Evolutionary conservation across 805 yeast genomes (phyloP).

Genomic region (Saturnispora besseyi): DNA sequence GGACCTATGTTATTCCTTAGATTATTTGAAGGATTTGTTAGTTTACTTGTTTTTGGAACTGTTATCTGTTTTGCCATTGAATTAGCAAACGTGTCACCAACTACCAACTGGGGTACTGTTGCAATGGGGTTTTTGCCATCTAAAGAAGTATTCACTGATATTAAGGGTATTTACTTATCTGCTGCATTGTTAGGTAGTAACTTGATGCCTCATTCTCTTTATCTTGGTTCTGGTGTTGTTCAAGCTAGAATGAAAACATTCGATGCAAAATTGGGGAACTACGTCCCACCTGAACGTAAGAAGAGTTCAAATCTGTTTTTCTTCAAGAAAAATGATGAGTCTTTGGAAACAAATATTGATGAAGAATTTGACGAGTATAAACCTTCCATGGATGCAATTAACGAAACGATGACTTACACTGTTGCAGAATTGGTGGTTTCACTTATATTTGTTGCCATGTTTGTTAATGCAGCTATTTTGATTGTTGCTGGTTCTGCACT

Average conservation of each 20-base stretch:
- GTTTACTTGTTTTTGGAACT: constrained; percentile 68
- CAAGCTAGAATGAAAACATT: constrained; percentile 76
- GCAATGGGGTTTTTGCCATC: constrained; percentile 60
- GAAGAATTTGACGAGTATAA: constrained; percentile 34
- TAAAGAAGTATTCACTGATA: constrained; percentile 36
- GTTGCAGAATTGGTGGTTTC: constrained; percentile 78
- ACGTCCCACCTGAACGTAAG: constrained; percentile 27
- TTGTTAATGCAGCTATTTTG: constrained; percentile 82
- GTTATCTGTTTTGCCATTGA: constrained; percentile 80
- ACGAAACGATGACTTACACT: constrained; percentile 70
- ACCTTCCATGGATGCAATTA: constrained; percentile 75
- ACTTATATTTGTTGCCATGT: constrained; percentile 79
- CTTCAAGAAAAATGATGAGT: constrained; percentile 21
- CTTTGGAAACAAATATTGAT: constrained; percentile 26
- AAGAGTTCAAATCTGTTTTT: constrained; percentile 14
- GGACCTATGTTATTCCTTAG: constrained; percentile 75
- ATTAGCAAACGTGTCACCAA: constrained; percentile 54
- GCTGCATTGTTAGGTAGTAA: constrained; percentile 90
- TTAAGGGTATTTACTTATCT: constrained; percentile 65
- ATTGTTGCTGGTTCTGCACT: constrained; percentile 89
- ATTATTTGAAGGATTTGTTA: constrained; percentile 73
- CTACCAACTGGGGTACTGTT: constrained; percentile 49
- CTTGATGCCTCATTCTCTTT: constrained; percentile 90
- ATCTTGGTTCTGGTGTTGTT: constrained; percentile 81
- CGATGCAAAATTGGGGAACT: constrained; percentile 61